Percentiles rank a stretch among this genome's conserved stretches.
These are phyloP conservation scores for Chytriomyces sp. DNA, from an alignment of 192 early-diverging fungal genomes.

Conservation along the genomic window DNA sequence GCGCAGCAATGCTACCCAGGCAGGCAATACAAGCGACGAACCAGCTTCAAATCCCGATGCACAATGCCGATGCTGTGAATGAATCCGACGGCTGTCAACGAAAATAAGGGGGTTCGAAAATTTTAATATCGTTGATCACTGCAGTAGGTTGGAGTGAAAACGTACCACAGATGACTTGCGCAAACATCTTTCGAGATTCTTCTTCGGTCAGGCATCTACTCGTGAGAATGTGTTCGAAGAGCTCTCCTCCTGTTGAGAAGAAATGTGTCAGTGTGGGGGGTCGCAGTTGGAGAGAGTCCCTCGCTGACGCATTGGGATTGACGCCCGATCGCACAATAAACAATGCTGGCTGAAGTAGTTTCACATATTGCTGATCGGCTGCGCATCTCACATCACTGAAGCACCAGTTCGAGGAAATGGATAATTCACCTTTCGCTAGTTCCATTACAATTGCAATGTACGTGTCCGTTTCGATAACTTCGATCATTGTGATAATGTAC, in stretches of 20 bases:
- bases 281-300: background rate
- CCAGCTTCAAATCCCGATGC: conserved; percentile 95
- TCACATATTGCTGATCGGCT: background rate
- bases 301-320: background rate
- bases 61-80: conserved; percentile 93
- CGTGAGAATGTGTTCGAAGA: conserved; percentile 97
- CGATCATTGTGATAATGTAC: conserved; percentile 89
- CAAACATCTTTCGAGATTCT: conserved; percentile 91
- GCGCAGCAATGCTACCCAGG: background rate
- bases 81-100: conserved; percentile 79
- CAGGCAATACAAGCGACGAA: conserved; percentile 42
- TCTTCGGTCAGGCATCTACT: conserved; percentile 91
- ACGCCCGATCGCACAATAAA: background rate
- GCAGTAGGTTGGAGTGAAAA: background rate
- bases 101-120: background rate
- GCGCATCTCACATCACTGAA: background rate
- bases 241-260: conserved; percentile 76
- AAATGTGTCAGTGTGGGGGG: no score
- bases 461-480: conserved; percentile 95
- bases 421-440: conserved; percentile 45
- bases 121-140: background rate
- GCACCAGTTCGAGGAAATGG: background rate
- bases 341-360: background rate
- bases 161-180: conserved; percentile 77
- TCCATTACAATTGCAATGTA: conserved; percentile 99